Percentiles rank a stretch among this genome's conserved stretches.
phyloP scores from a whole-genome alignment of 2,329 filamentous ascomycete species.

The Calonectria henricotiae region DNA sequence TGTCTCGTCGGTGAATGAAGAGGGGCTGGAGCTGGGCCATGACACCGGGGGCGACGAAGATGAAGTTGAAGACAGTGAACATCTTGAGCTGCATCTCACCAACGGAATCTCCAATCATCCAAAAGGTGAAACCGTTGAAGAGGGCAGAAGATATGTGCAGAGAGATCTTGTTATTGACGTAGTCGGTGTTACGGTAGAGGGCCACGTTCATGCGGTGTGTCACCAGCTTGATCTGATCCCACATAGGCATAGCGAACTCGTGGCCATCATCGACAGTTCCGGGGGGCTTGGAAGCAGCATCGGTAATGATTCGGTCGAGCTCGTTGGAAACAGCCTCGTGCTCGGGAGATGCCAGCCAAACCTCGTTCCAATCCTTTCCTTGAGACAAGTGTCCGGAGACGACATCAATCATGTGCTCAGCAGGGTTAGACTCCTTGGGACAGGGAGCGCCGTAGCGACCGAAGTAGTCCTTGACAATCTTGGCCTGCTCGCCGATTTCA shows the following conservation, averaged over 20 bases:
- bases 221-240: slow-evolving; percentile 76
- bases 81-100: slow-evolving; percentile 70
- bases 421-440: slow-evolving; percentile 76
- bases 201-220: slow-evolving; percentile 75
- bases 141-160: slow-evolving; percentile 71
- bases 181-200: slow-evolving; percentile 78
- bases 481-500: slow-evolving; percentile 73
- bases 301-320: slow-evolving; percentile 75
- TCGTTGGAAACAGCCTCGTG: slow-evolving; percentile 71
- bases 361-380: slow-evolving; percentile 76
- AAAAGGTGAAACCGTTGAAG: slow-evolving; percentile 76
- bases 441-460: slow-evolving; percentile 77
- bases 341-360: slow-evolving; percentile 79
- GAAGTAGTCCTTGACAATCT: slow-evolving; percentile 76
- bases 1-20: slow-evolving; percentile 71
- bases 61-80: slow-evolving; percentile 76
- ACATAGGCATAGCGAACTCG: slow-evolving; percentile 81
- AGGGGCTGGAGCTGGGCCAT: slow-evolving; percentile 74
- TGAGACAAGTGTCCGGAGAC: slow-evolving; percentile 67
- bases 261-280: slow-evolving; percentile 68
- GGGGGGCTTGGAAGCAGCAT: slow-evolving; percentile 66
- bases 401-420: slow-evolving; percentile 82
- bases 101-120: slow-evolving; percentile 70
- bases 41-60: slow-evolving; percentile 74
- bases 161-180: slow-evolving; percentile 76